Evolutionary conservation across 768 basidiomycete genomes (phyloP).

Genomic region (Tulasnella sp.): DNA sequence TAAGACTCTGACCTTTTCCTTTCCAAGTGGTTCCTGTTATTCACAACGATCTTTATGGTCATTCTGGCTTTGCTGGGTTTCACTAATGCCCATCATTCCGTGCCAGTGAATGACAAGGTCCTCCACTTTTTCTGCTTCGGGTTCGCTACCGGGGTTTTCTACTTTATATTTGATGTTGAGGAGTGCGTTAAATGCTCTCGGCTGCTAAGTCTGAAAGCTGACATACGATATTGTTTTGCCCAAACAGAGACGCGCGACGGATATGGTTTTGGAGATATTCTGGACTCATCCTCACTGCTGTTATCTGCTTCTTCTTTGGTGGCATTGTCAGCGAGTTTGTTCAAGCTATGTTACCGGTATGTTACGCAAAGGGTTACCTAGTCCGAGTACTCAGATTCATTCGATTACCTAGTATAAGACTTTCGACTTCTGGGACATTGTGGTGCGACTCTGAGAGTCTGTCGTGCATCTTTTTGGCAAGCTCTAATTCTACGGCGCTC

Average conservation of each 20-base stretch:
- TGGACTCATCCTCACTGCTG: conserved; percentile 55
- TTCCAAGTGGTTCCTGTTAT: conserved; percentile 69
- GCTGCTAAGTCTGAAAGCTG: not conserved
- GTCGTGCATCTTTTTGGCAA: conserved; percentile 19
- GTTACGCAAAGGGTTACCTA: conserved; percentile 25
- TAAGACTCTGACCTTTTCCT: not conserved
- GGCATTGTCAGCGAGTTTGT: conserved; percentile 76
- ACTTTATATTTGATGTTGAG: conserved; percentile 81
- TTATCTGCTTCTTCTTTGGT: conserved; percentile 71
- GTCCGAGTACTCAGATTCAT: not conserved
- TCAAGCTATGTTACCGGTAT: conserved; percentile 65
- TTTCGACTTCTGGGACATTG: conserved; percentile 65
- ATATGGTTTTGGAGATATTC: conserved; percentile 84
- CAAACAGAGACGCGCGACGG: conserved; percentile 57
- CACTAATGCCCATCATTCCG: conserved; percentile 52
- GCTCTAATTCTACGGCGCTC: conserved; percentile 18
- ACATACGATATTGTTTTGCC: not conserved
- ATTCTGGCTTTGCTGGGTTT: conserved; percentile 68
- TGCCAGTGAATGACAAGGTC: conserved; percentile 73
- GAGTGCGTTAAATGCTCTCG: conserved; percentile 47
- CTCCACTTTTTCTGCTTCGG: conserved; percentile 71
- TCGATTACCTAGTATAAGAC: conserved; percentile 46
- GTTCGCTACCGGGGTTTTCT: conserved; percentile 70
- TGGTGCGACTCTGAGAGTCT: conserved; percentile 40
- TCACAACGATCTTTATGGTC: conserved; percentile 60